Conservation (phyloP, 2,329 filamentous ascomycete genomes). For the Claviceps sorghi region DNA sequence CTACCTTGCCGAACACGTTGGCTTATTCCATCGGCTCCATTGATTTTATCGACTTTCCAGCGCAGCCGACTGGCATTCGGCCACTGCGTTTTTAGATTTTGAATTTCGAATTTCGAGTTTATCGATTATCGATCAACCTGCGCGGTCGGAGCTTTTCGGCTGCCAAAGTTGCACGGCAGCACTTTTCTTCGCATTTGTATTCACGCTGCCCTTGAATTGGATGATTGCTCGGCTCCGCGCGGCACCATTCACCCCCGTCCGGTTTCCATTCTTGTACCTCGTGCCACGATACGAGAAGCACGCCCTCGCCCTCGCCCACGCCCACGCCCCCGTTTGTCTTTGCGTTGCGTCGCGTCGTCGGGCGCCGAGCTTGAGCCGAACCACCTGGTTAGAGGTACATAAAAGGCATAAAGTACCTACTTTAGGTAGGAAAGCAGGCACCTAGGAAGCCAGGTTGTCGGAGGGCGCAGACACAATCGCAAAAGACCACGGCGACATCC, state of each 20-base stretch:
- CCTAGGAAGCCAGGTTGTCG: not conserved
- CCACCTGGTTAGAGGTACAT: not conserved
- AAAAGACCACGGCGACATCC: not conserved
- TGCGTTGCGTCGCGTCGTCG: not conserved
- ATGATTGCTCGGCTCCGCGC: not conserved
- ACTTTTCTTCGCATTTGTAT: not conserved
- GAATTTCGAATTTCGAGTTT: not conserved
- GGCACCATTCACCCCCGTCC: not conserved
- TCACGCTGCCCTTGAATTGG: not conserved
- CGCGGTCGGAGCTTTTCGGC: not conserved
- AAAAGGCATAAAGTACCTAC: not conserved
- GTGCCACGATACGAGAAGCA: not conserved
- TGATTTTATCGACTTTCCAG: not conserved
- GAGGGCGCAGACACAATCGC: conserved; percentile 1
- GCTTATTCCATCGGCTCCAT: not conserved
- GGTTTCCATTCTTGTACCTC: not conserved
- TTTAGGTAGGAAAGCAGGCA: not conserved
- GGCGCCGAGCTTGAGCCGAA: not conserved
- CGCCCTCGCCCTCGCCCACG: not conserved
- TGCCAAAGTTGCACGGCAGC: not conserved
- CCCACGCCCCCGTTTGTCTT: not conserved
- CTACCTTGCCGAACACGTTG: not conserved
- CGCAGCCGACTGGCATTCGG: not conserved
- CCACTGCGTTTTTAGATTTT: not conserved
- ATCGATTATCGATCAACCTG: not conserved